A percentile compares a stretch with the other conserved stretches of the same genome.
Conservation (phyloP, 805 yeast genomes). For the Saccharomycopsis synnaedendra region DNA sequence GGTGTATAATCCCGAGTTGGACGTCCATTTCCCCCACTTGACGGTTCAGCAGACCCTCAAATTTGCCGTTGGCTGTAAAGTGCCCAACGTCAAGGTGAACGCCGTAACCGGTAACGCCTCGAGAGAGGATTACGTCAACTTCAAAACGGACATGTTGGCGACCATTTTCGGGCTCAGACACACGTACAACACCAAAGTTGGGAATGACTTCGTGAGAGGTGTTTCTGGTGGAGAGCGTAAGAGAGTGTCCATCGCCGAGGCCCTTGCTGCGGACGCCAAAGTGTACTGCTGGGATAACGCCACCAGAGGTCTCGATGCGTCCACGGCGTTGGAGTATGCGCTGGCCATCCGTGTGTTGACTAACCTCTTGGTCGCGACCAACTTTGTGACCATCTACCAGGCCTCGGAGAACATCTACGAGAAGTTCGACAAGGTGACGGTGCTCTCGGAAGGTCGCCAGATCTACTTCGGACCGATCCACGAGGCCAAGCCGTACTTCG, state of each 20-base stretch:
- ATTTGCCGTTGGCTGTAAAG: slow-evolving; percentile 37
- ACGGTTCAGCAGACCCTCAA: slow-evolving; percentile 40
- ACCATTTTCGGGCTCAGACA: slow-evolving; percentile 48
- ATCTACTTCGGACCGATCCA: slow-evolving; percentile 51
- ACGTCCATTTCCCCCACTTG: slow-evolving; percentile 38
- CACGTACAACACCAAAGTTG: slow-evolving; percentile 49
- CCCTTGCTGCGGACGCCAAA: slow-evolving; percentile 50
- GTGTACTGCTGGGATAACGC: slow-evolving; percentile 73
- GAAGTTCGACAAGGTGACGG: slow-evolving; percentile 50
- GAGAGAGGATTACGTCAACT: slow-evolving; percentile 28
- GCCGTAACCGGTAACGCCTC: slow-evolving; percentile 29
- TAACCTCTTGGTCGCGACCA: slow-evolving; percentile 37
- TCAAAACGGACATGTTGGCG: slow-evolving; percentile 28
- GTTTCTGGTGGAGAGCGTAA: slow-evolving; percentile 83
- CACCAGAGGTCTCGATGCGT: slow-evolving; percentile 77
- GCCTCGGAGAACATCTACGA: slow-evolving; percentile 58
- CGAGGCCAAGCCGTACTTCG: slow-evolving; percentile 46
- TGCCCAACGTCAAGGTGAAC: slow-evolving; percentile 35
- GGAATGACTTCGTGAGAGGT: slow-evolving; percentile 54
- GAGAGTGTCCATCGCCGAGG: slow-evolving; percentile 77
- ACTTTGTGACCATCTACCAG: slow-evolving; percentile 60
- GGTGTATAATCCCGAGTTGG: slow-evolving; percentile 41
- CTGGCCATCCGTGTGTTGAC: slow-evolving; percentile 58
- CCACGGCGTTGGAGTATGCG: slow-evolving; percentile 70
- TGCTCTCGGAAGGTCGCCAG: slow-evolving; percentile 50